Conservation (phyloP, 225 moss, liverwort and hornwort genomes). For the Asterella californica region DNA sequence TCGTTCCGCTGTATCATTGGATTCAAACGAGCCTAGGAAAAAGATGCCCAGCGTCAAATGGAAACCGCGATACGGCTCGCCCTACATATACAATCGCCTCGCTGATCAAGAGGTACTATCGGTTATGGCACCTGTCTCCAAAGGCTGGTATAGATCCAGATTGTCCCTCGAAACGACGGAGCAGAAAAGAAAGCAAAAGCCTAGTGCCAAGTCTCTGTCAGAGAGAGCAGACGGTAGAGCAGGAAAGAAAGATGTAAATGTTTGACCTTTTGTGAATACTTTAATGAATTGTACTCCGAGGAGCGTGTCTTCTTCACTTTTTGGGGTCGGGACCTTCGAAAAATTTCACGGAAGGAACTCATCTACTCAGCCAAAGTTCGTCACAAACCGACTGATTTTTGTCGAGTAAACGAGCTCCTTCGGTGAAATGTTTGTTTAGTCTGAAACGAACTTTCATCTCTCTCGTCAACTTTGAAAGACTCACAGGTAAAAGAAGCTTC, state of each 20-base stretch:
- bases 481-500: background rate
- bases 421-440: constrained; percentile 2
- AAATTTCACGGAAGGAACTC: constrained; percentile 12
- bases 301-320: constrained; percentile 8
- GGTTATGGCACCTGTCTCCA: constrained; percentile 17
- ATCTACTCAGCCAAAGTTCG: constrained; percentile 1
- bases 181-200: constrained; percentile 19
- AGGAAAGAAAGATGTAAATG: constrained; percentile 11
- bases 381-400: background rate
- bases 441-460: too few species aligned
- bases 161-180: constrained; percentile 14
- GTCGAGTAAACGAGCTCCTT: constrained; percentile 1
- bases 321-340: constrained; percentile 5
- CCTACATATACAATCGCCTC: constrained; percentile 4
- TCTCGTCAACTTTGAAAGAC: too few species aligned
- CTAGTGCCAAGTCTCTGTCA: background rate
- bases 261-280: constrained; percentile 14
- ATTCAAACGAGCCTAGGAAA: background rate
- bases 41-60: constrained; percentile 1
- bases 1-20: background rate
- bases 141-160: constrained; percentile 25
- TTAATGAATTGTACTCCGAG: background rate
- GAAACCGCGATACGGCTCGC: background rate
- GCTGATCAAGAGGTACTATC: constrained; percentile 13
- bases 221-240: background rate